Evolutionary conservation across 2,329 filamentous ascomycete species (phyloP).

Genomic region (Xylariomycetidae sp.): DNA sequence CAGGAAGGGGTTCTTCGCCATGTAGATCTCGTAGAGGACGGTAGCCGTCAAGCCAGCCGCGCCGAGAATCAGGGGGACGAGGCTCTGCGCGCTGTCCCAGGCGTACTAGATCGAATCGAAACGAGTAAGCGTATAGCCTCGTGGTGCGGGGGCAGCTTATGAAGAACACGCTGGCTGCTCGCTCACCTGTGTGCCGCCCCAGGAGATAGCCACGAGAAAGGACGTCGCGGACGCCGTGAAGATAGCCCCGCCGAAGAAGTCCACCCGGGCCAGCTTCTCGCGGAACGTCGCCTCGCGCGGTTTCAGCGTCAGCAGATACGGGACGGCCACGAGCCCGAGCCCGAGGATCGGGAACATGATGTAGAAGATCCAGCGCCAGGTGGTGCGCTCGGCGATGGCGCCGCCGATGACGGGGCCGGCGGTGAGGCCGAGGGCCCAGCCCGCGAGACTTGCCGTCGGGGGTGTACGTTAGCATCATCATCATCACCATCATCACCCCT

Average conservation of each 20-base stretch:
- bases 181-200: slow-evolving; percentile 32
- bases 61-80: slow-evolving; percentile 12
- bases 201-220: slow-evolving; percentile 42
- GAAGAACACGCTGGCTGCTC: neutral
- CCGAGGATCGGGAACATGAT: slow-evolving; percentile 39
- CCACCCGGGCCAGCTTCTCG: slow-evolving; percentile 33
- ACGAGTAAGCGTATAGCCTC: slow-evolving; percentile 3
- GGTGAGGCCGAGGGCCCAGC: slow-evolving; percentile 12
- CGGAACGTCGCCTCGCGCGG: slow-evolving; percentile 24
- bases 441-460: slow-evolving; percentile 3
- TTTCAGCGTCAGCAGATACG: slow-evolving; percentile 36
- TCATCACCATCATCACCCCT: too few species aligned
- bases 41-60: slow-evolving; percentile 10
- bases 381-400: slow-evolving; percentile 9
- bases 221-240: slow-evolving; percentile 37
- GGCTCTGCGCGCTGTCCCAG: slow-evolving; percentile 8
- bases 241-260: slow-evolving; percentile 38
- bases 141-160: neutral
- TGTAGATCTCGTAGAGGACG: slow-evolving; percentile 9
- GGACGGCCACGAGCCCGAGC: slow-evolving; percentile 31
- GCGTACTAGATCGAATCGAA: slow-evolving; percentile 7
- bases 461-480: neutral
- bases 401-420: slow-evolving; percentile 12
- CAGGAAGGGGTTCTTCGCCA: slow-evolving; percentile 11
- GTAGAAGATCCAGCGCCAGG: slow-evolving; percentile 27